Evolutionary conservation across 2,329 filamentous ascomycete species (phyloP).

Genomic region (Verticillium isaacii): DNA sequence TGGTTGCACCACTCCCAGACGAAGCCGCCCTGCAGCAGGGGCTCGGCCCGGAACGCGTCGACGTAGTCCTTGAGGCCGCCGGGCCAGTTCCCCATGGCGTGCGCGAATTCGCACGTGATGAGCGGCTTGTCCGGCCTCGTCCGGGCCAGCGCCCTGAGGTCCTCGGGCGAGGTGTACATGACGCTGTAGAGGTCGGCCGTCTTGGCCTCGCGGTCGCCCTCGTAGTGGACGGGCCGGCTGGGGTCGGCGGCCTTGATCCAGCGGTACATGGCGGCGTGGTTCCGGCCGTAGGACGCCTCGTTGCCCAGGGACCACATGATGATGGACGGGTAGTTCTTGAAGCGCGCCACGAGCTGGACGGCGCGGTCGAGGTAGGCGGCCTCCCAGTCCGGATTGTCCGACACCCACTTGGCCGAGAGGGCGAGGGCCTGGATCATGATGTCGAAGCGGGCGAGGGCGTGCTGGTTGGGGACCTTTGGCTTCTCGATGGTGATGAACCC

Average conservation of each 20-base stretch:
- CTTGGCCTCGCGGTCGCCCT: slow-evolving; percentile 52
- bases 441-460: neutral
- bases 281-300: slow-evolving; percentile 65
- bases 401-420: slow-evolving; percentile 37
- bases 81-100: slow-evolving; percentile 69
- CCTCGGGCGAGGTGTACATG: slow-evolving; percentile 52
- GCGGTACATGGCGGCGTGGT: slow-evolving; percentile 63
- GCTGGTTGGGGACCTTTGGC: neutral
- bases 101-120: slow-evolving; percentile 44
- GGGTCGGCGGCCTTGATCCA: slow-evolving; percentile 53
- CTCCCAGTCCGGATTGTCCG: slow-evolving; percentile 56
- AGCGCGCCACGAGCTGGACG: slow-evolving; percentile 55
- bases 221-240: slow-evolving; percentile 59
- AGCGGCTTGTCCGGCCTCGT: slow-evolving; percentile 18
- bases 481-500: slow-evolving; percentile 37
- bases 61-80: slow-evolving; percentile 64
- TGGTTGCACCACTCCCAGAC: slow-evolving; percentile 63
- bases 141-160: slow-evolving; percentile 20
- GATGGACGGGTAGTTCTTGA: slow-evolving; percentile 56
- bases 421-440: neutral
- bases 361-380: slow-evolving; percentile 64
- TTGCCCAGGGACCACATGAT: slow-evolving; percentile 71
- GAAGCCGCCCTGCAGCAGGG: slow-evolving; percentile 52
- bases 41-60: slow-evolving; percentile 54
- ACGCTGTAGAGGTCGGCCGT: slow-evolving; percentile 59